Conservation (phyloP, 345 rosid genomes). For the Schrenkiella parvula region DNA sequence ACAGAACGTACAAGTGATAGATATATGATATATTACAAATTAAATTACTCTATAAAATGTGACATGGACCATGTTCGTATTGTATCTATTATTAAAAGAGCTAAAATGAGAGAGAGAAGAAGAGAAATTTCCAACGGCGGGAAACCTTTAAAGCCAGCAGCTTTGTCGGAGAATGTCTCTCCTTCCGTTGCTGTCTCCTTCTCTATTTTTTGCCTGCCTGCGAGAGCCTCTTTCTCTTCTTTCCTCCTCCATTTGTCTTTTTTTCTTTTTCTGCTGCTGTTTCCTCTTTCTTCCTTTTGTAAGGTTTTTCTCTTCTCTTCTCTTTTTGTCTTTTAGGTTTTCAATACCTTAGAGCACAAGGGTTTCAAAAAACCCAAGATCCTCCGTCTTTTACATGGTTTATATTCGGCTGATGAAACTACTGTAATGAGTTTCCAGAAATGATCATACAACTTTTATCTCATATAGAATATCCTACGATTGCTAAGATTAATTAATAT, state of each 20-base stretch:
- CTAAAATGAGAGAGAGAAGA: constrained; percentile 14
- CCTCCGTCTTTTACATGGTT: background rate
- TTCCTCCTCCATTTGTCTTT: constrained; percentile 7
- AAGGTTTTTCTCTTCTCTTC: constrained; percentile 13
- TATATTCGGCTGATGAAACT: background rate
- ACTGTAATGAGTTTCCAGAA: background rate
- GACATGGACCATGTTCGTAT: too few species aligned
- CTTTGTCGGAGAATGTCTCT: constrained; percentile 29
- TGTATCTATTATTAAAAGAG: too few species aligned
- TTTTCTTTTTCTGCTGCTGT: background rate
- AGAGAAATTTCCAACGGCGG: constrained; percentile 11
- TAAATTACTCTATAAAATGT: background rate
- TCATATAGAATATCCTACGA: background rate
- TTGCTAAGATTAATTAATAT: background rate
- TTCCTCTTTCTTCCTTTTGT: background rate
- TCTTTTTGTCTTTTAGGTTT: background rate
- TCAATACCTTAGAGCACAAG: background rate
- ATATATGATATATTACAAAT: background rate
- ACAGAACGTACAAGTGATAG: background rate
- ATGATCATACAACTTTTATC: background rate
- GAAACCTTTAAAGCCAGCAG: background rate
- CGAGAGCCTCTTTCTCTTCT: background rate
- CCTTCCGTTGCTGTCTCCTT: constrained; percentile 5
- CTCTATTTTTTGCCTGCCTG: background rate
- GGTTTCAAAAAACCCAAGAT: background rate